Base-by-base conservation (phyloP, 306 rosid species). In the Trichosanthes truncata region DNA sequence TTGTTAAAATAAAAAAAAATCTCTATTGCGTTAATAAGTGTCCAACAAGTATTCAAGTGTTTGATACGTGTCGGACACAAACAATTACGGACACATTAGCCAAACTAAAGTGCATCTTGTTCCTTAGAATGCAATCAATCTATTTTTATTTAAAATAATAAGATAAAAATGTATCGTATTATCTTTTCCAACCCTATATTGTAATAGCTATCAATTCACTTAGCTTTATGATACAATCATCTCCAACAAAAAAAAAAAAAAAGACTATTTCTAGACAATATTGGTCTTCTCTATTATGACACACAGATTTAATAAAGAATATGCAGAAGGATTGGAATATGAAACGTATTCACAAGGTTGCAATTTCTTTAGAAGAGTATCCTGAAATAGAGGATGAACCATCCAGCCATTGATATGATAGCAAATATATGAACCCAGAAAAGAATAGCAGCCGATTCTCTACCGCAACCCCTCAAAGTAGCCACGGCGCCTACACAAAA, bases 361-460 rank as follows among this genome's bases (percentile, higher is more conserved):
- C 23, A 56, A 40, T 35, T 40, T 61, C 51, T 68, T 87, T 83
- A 91, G 88, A 96, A 93, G 77, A 96, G 94, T 78, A 96, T 82
- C 88, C 81, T 86, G 33, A 96, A 88, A 72, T 75, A 96, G 74
- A 96, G 81, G 81, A 90, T 55, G 51, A 93, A 89, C 99, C 99
- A 96, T 20, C 83, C 92, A 36, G 97, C 93, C 99, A 96, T 96
- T 77, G 99, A 93, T 87, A 96, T 76, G 72, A 93, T 8, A 3
- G 99, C 96, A 84, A 96, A 96, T 82, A 96, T 86, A 81, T 96
- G 99, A 61, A 96, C 98, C 99, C 99, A 96, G 82, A 96, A 96
- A 72, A 96, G 84, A 13, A 93, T 86, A 0, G 96, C 98, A 36
- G 99, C 99, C 31, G 99, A 92, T 46, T 96, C 98, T 84, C 83